Evolutionary conservation across 257 asterid species (phyloP).

Genomic region (Ocimum tenuiflorum): DNA sequence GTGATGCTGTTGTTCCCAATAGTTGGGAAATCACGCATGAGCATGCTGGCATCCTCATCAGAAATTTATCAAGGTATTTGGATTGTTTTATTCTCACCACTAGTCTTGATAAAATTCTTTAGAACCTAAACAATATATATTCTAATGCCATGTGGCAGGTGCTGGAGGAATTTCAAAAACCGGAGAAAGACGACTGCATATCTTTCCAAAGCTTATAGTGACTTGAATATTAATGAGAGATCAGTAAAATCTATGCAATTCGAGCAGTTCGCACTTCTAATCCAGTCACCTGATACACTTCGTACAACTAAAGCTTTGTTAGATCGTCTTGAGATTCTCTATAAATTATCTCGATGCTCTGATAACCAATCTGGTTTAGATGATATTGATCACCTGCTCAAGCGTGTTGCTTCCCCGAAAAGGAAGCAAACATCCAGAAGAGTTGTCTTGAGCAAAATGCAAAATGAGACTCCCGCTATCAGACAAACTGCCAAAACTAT

Average conservation of each 20-base stretch:
- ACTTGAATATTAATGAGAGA: slow-evolving; percentile 52
- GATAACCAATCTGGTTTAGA: slow-evolving; percentile 41
- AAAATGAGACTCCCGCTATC: slow-evolving; percentile 24
- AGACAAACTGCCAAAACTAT: slow-evolving; percentile 32
- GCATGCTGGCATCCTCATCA: slow-evolving; percentile 63
- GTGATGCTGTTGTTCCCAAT: slow-evolving; percentile 22
- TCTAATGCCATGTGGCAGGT: slow-evolving; percentile 31
- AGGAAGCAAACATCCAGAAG: slow-evolving; percentile 50
- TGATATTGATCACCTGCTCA: slow-evolving; percentile 90
- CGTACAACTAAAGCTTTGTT: slow-evolving; percentile 59
- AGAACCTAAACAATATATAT: background rate
- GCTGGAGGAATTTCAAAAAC: slow-evolving; percentile 58
- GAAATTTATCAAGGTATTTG: slow-evolving; percentile 63
- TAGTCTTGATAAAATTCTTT: background rate
- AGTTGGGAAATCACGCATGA: slow-evolving; percentile 50
- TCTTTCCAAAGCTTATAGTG: slow-evolving; percentile 56
- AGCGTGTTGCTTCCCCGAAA: slow-evolving; percentile 67
- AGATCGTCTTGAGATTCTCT: slow-evolving; percentile 72
- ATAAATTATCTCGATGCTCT: slow-evolving; percentile 35
- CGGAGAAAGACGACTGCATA: slow-evolving; percentile 46
- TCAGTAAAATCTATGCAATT: slow-evolving; percentile 76
- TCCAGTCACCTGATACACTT: slow-evolving; percentile 63
- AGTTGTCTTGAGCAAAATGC: slow-evolving; percentile 29
- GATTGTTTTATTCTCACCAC: background rate
- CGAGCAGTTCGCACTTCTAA: slow-evolving; percentile 70